Percentiles rank a stretch among this genome's conserved stretches.
Conservation (phyloP, 768 basidiomycete genomes). For the Cystobasidium tubakii region DNA sequence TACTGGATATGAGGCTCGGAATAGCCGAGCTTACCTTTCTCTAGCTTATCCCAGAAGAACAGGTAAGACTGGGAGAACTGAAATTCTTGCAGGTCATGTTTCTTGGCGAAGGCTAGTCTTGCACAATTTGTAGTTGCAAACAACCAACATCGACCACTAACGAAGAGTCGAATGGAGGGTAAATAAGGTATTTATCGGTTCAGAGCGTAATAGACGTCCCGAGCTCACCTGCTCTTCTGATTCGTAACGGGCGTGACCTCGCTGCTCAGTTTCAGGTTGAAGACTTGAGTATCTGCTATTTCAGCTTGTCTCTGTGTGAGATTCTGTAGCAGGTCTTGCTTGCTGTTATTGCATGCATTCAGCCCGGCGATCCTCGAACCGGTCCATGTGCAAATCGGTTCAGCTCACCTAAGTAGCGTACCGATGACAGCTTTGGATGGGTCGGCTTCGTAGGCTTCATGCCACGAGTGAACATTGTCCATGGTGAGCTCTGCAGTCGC, state of each 20-base stretch:
- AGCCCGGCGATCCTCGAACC: neutral
- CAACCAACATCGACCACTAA: slow-evolving; percentile 53
- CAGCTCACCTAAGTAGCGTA: slow-evolving; percentile 21
- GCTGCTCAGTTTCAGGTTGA: slow-evolving; percentile 42
- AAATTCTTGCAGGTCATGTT: slow-evolving; percentile 54
- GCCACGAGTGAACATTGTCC: slow-evolving; percentile 20
- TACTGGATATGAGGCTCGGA: too few species aligned
- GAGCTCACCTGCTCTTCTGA: slow-evolving; percentile 40
- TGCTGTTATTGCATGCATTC: neutral
- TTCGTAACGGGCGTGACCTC: slow-evolving; percentile 43
- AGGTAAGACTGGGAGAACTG: slow-evolving; percentile 63
- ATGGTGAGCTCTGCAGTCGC: slow-evolving; percentile 10
- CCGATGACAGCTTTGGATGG: slow-evolving; percentile 14
- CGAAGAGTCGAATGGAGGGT: too few species aligned
- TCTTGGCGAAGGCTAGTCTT: neutral
- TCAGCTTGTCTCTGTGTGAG: slow-evolving; percentile 8
- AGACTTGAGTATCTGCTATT: slow-evolving; percentile 38
- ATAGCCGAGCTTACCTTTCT: slow-evolving; percentile 56
- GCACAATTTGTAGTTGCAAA: slow-evolving; percentile 76
- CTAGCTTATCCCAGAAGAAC: slow-evolving; percentile 95
- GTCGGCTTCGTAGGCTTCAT: neutral
- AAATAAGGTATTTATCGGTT: too few species aligned
- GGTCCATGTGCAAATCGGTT: neutral
- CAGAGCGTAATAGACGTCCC: neutral
- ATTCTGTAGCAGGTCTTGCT: slow-evolving; percentile 30